Evolutionary conservation across 169 alveolate species (phyloP).

Genomic region (Cryptosporidium muris): DNA sequence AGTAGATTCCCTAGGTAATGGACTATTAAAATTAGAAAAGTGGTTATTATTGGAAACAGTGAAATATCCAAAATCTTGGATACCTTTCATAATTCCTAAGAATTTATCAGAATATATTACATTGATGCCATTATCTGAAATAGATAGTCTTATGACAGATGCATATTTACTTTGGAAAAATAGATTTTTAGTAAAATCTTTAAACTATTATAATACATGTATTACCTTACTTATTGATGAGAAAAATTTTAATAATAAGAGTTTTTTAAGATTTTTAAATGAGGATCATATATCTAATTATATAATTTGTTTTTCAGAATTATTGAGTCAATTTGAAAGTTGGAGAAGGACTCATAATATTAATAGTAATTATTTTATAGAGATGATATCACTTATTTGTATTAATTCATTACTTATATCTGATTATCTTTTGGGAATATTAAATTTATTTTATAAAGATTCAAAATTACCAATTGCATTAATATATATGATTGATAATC

Average conservation of each 20-base stretch:
- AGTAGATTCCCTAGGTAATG: constrained; percentile 29
- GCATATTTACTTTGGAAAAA: constrained; percentile 48
- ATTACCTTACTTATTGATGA: too few relatives aligned
- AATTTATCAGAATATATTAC: constrained; percentile 3
- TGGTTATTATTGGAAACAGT: constrained; percentile 46
- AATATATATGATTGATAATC: neutral
- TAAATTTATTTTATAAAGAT: too few relatives aligned
- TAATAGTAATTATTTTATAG: constrained; percentile 42
- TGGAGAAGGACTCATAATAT: constrained; percentile 48
- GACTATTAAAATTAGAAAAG: constrained; percentile 31
- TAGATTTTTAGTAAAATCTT: constrained; percentile 26
- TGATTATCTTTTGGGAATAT: constrained; percentile 11
- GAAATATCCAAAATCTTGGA: constrained; percentile 25
- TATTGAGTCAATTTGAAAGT: constrained; percentile 47
- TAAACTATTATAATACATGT: constrained; percentile 35
- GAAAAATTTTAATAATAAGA: neutral
- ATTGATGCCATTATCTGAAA: constrained; percentile 5
- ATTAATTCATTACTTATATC: constrained; percentile 13
- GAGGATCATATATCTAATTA: constrained; percentile 35
- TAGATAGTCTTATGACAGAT: constrained; percentile 20
- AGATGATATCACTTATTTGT: constrained; percentile 53
- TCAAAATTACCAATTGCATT: neutral
- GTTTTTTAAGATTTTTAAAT: constrained; percentile 7
- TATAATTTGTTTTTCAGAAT: constrained; percentile 53
- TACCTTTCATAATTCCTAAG: constrained; percentile 37